Evolutionary conservation across 257 asterid species (phyloP).

Genomic region (Solanum chiquidenum): DNA sequence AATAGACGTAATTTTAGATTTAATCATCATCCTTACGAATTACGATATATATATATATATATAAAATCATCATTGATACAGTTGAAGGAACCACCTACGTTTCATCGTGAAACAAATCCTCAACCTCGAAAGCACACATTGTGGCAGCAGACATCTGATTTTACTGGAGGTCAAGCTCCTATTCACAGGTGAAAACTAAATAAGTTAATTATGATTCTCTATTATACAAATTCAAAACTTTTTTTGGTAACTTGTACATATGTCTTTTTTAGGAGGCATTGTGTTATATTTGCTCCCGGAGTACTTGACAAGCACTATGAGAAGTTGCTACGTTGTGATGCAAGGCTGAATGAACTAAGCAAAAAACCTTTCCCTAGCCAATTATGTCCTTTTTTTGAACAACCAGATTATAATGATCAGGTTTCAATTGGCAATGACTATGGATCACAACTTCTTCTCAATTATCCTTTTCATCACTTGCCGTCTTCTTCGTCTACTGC

Average conservation of each 20-base stretch:
- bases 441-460: neutral
- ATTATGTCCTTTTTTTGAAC: conserved; percentile 26
- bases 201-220: neutral
- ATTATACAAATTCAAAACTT: neutral
- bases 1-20: neutral
- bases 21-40: neutral
- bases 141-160: conserved; percentile 55
- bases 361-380: conserved; percentile 37
- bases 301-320: conserved; percentile 41
- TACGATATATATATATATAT: too few relatives aligned
- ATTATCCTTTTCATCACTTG: neutral
- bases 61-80: conserved; percentile 5
- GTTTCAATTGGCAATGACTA: neutral
- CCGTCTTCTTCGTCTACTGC: neutral
- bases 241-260: neutral
- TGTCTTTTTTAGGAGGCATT: conserved; percentile 39
- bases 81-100: conserved; percentile 49
- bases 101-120: conserved; percentile 44
- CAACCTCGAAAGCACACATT: conserved; percentile 69
- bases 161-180: conserved; percentile 66
- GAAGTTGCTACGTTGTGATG: conserved; percentile 35
- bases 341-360: conserved; percentile 19
- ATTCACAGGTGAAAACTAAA: conserved; percentile 30
- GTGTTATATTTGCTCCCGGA: conserved; percentile 35
- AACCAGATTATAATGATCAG: neutral